Conservation (phyloP, 106 monocot genomes). For the Dactylorhiza incarnata region DNA sequence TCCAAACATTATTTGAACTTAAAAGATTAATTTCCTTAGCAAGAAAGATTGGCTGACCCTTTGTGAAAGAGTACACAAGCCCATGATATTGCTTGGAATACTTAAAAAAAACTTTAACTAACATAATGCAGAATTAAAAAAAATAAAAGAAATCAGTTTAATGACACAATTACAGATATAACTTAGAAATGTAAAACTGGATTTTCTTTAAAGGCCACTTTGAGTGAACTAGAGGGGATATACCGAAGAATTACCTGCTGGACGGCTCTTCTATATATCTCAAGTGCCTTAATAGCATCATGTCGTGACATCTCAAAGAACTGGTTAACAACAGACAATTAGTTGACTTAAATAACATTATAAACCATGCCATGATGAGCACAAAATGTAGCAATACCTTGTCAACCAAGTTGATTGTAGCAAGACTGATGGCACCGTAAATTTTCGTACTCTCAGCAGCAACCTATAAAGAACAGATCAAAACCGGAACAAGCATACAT, state of each 20-base stretch:
- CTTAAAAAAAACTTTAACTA: no score
- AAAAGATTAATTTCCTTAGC: no score
- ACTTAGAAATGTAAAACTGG: no score
- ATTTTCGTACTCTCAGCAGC: conserved; percentile 81
- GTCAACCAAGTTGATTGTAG: conserved; percentile 85
- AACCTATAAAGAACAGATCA: conserved; percentile 45
- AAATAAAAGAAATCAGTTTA: no score
- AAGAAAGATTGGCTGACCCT: no score
- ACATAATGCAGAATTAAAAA: no score
- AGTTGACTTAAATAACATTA: background rate
- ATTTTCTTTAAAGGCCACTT: background rate
- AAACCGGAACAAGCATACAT: background rate
- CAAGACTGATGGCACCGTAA: conserved; percentile 77
- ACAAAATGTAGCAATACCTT: conserved; percentile 45
- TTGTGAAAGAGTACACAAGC: no score
- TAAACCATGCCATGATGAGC: background rate
- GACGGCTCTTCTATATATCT: conserved; percentile 74
- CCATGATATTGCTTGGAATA: no score
- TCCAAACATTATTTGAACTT: no score
- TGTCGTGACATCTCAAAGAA: conserved; percentile 97
- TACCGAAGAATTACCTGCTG: conserved; percentile 53
- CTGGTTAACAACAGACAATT: conserved; percentile 26
- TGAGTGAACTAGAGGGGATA: background rate
- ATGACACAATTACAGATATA: no score
- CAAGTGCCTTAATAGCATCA: conserved; percentile 84